Evolutionary conservation across 805 yeast genomes (phyloP).

Genomic region (Barnettozyma populi): DNA sequence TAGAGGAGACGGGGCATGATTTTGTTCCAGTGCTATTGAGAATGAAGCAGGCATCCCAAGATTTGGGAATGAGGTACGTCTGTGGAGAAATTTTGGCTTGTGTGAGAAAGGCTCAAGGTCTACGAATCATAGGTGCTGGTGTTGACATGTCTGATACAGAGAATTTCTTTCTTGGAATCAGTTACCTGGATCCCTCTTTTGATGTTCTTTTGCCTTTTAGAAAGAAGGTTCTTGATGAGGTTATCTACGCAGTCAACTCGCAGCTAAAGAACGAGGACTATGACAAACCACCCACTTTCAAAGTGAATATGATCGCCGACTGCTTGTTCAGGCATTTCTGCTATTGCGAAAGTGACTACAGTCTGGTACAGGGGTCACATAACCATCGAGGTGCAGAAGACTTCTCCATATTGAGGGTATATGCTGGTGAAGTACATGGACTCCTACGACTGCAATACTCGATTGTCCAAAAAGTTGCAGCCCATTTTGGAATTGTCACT

Average conservation of each 20-base stretch:
- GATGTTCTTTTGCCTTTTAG: conserved; percentile 17
- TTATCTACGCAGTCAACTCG: neutral
- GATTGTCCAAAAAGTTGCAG: conserved; percentile 8
- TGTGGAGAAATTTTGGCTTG: conserved; percentile 9
- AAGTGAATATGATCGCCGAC: conserved; percentile 11
- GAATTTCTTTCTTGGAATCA: conserved; percentile 7
- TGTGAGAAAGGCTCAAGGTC: conserved; percentile 7
- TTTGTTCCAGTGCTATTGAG: conserved; percentile 12
- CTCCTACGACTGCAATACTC: conserved; percentile 1
- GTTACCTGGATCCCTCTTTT: conserved; percentile 18
- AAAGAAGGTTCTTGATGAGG: conserved; percentile 1
- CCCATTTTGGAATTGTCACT: conserved; percentile 1
- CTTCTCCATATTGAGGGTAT: conserved; percentile 7
- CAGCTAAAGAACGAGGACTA: neutral
- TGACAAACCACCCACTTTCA: conserved; percentile 6
- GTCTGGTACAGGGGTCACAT: neutral
- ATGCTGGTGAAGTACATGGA: conserved; percentile 6
- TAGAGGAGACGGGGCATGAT: conserved; percentile 3
- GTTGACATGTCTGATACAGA: conserved; percentile 10
- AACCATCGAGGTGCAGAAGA: conserved; percentile 1
- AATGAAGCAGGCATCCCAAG: conserved; percentile 4
- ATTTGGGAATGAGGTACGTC: conserved; percentile 12
- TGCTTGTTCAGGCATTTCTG: neutral
- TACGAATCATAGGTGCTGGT: neutral
- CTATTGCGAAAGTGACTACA: neutral